A percentile compares a stretch with the other conserved stretches of the same genome.
These are phyloP conservation scores for Rosa chinensis DNA, from an alignment of 306 rosid species.

Conservation along the genomic window DNA sequence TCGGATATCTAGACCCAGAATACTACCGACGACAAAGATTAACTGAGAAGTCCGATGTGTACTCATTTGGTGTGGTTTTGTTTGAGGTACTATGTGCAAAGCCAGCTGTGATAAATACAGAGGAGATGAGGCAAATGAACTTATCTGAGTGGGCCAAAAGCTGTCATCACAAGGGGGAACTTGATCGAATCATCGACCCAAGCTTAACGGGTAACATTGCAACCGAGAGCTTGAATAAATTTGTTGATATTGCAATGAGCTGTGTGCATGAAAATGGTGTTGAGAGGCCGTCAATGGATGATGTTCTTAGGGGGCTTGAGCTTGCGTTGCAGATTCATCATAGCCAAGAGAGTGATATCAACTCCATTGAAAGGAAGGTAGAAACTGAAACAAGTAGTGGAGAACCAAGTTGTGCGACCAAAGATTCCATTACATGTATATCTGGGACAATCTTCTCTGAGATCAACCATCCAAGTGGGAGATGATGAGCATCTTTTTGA, in stretches of 20 bases:
- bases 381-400: background rate
- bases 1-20: constrained; percentile 37
- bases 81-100: constrained; percentile 49
- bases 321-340: constrained; percentile 16
- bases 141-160: background rate
- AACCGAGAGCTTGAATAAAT: constrained; percentile 17
- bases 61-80: constrained; percentile 58
- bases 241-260: constrained; percentile 16
- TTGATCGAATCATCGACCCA: constrained; percentile 18
- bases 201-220: constrained; percentile 3
- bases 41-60: constrained; percentile 54
- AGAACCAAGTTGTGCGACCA: background rate
- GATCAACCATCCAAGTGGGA: background rate
- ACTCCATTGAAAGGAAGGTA: background rate
- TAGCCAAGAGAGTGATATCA: background rate
- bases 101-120: constrained; percentile 24
- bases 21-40: constrained; percentile 24
- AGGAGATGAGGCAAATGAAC: background rate
- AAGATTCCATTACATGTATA: background rate
- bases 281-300: constrained; percentile 16
- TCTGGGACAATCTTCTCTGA: background rate
- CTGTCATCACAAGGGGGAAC: background rate
- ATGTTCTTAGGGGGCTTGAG: constrained; percentile 11
- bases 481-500: background rate
- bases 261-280: constrained; percentile 28